Evolutionary conservation across 2,329 filamentous ascomycete genomes (phyloP).

Genomic region (Paracorniculantispora psalliotae): DNA sequence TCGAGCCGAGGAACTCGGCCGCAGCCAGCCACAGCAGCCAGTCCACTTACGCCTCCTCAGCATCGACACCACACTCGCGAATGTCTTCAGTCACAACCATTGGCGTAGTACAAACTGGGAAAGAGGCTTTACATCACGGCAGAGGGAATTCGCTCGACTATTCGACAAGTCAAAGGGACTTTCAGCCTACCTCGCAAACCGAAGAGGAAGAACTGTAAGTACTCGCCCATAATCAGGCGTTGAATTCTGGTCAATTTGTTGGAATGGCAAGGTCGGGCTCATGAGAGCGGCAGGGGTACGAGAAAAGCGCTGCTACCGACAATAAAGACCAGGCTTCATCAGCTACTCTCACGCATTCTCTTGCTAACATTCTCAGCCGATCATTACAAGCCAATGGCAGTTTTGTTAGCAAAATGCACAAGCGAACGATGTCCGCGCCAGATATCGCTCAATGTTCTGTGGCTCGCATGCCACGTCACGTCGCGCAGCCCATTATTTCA

Average conservation of each 20-base stretch:
- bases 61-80: conserved; percentile 45
- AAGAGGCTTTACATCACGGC: conserved; percentile 15
- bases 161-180: not conserved
- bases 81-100: conserved; percentile 51
- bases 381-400: conserved; percentile 20
- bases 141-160: not conserved
- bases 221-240: not conserved
- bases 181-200: not conserved
- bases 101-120: conserved; percentile 31
- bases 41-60: conserved; percentile 45
- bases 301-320: too few relatives aligned
- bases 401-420: conserved; percentile 26
- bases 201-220: conserved; percentile 1
- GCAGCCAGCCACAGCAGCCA: conserved; percentile 50
- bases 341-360: not conserved
- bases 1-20: conserved; percentile 31
- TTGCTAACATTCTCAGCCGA: not conserved
- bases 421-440: conserved; percentile 46
- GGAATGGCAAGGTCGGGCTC: not conserved
- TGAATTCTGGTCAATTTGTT: too few relatives aligned
- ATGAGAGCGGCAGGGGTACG: not conserved
- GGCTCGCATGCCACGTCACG: conserved; percentile 16
- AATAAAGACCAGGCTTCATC: not conserved
- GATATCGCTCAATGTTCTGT: conserved; percentile 30
- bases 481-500: conserved; percentile 2